A percentile compares a stretch with the other conserved stretches of the same genome.
phyloP scores from a whole-genome alignment of 2,329 filamentous ascomycete species.

The Xylariaceae sp. region DNA sequence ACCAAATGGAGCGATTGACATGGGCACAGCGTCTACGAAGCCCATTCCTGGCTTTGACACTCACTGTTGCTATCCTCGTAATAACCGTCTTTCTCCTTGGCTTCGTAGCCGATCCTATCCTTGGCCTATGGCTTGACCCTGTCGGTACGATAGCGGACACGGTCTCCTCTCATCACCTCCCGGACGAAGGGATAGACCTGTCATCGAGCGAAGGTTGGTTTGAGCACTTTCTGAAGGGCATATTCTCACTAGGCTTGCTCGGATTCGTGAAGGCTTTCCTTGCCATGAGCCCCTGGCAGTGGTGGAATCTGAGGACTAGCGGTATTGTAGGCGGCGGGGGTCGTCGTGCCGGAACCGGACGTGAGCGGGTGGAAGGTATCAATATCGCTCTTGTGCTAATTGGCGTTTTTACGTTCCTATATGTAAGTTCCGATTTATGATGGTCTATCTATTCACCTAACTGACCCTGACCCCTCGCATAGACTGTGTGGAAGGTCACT shows the following conservation, averaged over 20 bases:
- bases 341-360: slow-evolving; percentile 65
- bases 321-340: slow-evolving; percentile 56
- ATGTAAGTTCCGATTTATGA: slow-evolving; percentile 54
- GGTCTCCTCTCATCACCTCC: slow-evolving; percentile 46
- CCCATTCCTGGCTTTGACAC: slow-evolving; percentile 63
- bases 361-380: slow-evolving; percentile 76
- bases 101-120: slow-evolving; percentile 89
- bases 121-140: slow-evolving; percentile 85
- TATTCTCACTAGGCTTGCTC: slow-evolving; percentile 85
- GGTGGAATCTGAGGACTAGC: slow-evolving; percentile 71
- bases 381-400: slow-evolving; percentile 79
- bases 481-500: slow-evolving; percentile 83
- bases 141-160: slow-evolving; percentile 61
- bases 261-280: slow-evolving; percentile 83
- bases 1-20: slow-evolving; percentile 74
- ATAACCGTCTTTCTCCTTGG: slow-evolving; percentile 79
- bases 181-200: slow-evolving; percentile 45
- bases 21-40: slow-evolving; percentile 74
- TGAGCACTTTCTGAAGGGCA: slow-evolving; percentile 85
- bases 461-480: slow-evolving; percentile 16
- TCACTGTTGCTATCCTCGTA: slow-evolving; percentile 75
- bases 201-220: slow-evolving; percentile 67
- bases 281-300: slow-evolving; percentile 73
- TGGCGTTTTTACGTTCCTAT: slow-evolving; percentile 78
- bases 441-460: not conserved